Evolutionary conservation across 805 yeast genomes (phyloP), one percentile per base, ranked within the genome.

Genomic region (Yarrowia divulgata): DNA sequence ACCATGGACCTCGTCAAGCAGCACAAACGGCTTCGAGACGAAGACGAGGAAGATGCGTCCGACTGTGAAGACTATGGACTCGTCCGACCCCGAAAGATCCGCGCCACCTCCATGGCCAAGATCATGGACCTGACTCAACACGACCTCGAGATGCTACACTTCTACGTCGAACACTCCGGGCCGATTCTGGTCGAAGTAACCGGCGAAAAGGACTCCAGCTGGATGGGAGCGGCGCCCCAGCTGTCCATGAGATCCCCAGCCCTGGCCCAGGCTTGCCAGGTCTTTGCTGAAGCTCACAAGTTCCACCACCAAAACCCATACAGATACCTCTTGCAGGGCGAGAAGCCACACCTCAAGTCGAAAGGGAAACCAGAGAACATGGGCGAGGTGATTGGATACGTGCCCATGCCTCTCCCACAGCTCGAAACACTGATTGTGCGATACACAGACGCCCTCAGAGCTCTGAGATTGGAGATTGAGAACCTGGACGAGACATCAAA

Each of bases 51-150:
- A 1, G 55, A 50, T 3, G 34, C 14, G 3, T 50, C 39, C 58
- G 58, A 37, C 43, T 9, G 12, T 6, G 58, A 52, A 13, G 58
- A 37, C 3, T 18, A 12, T 43, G 43, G 37, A 29, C 13, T 13
- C 13, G 12, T 16, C 6, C 18, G 43, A 14, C 58, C 42, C 3
- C 18, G 13, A 10, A 52, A 52, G 18, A 35, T 52, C n/a, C 10
- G 58, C 9, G 32, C 58, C 32, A 52, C 58, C n/a, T 52, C 58
- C 32, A 52, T 52, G 58, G 58, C 58, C 29, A 35, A 37, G 18
- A 13, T 52, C 43, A 52, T 52, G 58, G 19, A 19, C 32, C n/a
- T 52, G 13, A 16, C 58, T 1, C 42, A 13, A 7, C 13, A 37
- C 43, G 32, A 52, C 16, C 58, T 35, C 19, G 32, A 52, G 43